Percentiles rank a stretch among this genome's conserved stretches.
Conservation (phyloP, 2,329 filamentous ascomycete species). For the Torrubiella hemipterigena region DNA sequence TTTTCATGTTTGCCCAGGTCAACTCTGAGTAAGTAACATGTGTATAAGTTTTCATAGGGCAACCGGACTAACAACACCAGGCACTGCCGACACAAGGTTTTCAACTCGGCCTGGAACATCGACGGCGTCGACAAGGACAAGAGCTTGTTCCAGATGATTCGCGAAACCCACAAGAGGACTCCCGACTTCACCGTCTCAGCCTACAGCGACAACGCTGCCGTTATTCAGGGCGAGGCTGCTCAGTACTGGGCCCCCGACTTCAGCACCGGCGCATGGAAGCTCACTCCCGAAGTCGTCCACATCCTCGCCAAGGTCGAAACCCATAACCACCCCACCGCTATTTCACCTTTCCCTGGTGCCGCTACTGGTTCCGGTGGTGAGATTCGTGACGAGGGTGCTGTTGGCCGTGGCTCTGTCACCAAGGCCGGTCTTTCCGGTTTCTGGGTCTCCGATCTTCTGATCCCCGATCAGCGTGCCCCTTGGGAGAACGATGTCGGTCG, state of each 20-base stretch:
- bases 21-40: constrained; percentile 60
- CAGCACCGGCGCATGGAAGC: constrained; percentile 74
- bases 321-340: constrained; percentile 93
- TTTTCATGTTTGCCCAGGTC: constrained; percentile 99
- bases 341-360: constrained; percentile 84
- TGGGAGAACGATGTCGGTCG: constrained; percentile 91
- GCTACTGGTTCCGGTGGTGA: constrained; percentile 93
- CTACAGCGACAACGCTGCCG: constrained; percentile 97
- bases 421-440: constrained; percentile 90
- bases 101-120: constrained; percentile 94
- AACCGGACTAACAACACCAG: background rate
- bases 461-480: constrained; percentile 68
- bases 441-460: constrained; percentile 87
- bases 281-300: constrained; percentile 77
- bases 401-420: constrained; percentile 81
- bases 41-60: background rate
- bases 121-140: constrained; percentile 70
- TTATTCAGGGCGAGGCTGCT: constrained; percentile 35
- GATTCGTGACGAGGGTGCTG: constrained; percentile 89
- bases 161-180: constrained; percentile 79
- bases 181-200: constrained; percentile 82
- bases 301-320: constrained; percentile 93
- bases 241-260: constrained; percentile 76
- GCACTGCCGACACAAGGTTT: constrained; percentile 76
- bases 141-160: constrained; percentile 91